Percentiles rank a stretch among this genome's conserved stretches.
Conservation (phyloP, 164 flowering plant species). For the Sedum album region DNA sequence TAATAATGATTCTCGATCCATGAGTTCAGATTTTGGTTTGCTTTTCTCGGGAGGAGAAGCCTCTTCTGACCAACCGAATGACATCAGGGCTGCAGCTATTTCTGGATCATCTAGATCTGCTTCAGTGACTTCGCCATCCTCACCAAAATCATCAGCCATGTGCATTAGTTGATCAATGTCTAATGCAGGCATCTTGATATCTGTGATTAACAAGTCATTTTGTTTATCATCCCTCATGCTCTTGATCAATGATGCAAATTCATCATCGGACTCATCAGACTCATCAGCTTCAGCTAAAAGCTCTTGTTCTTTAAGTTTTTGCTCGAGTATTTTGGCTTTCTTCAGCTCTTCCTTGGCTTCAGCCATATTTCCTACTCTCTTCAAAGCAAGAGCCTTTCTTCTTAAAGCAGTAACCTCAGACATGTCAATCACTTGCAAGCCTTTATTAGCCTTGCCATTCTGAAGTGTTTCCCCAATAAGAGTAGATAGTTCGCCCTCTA, state of each 20-base stretch:
- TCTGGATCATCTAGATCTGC: slow-evolving; percentile 86
- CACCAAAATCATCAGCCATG: slow-evolving; percentile 31
- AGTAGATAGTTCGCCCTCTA: slow-evolving; percentile 78
- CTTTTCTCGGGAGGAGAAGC: slow-evolving; percentile 20
- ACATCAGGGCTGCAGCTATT: slow-evolving; percentile 49
- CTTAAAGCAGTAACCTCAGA: slow-evolving; percentile 58
- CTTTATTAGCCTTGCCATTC: slow-evolving; percentile 22
- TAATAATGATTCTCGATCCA: slow-evolving; percentile 30
- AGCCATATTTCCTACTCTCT: slow-evolving; percentile 84
- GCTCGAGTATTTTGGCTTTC: slow-evolving; percentile 78
- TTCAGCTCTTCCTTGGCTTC: slow-evolving; percentile 96
- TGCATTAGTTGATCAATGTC: slow-evolving; percentile 32
- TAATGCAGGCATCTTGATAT: slow-evolving; percentile 21
- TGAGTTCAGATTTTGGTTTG: slow-evolving; percentile 15
- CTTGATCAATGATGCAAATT: slow-evolving; percentile 52
- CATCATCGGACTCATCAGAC: slow-evolving; percentile 57
- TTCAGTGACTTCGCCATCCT: slow-evolving; percentile 66
- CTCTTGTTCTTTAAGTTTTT: slow-evolving; percentile 80
- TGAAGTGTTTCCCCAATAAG: slow-evolving; percentile 48
- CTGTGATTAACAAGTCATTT: slow-evolving; percentile 22
- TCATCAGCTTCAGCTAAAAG: slow-evolving; percentile 69
- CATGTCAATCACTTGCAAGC: slow-evolving; percentile 32
- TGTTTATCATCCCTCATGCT: slow-evolving; percentile 50
- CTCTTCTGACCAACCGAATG: slow-evolving; percentile 83
- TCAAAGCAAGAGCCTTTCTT: slow-evolving; percentile 66